Evolutionary conservation across 768 basidiomycete genomes (phyloP).

Genomic region (Aureoboletus auriporus): DNA sequence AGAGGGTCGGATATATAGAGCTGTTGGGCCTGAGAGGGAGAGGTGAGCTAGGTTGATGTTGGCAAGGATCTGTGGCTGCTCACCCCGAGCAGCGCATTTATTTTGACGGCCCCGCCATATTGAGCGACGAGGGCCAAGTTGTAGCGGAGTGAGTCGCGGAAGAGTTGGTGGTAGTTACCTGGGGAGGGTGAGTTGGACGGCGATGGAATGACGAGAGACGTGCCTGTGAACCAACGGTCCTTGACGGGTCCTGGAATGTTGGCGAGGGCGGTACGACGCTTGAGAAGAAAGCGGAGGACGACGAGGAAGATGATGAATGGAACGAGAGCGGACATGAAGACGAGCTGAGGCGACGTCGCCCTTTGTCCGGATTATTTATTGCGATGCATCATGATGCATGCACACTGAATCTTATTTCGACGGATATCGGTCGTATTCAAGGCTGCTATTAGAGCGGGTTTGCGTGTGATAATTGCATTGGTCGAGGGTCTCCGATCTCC

Average conservation of each 20-base stretch:
- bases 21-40: constrained; percentile 17
- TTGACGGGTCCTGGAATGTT: constrained; percentile 27
- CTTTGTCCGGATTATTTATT: no score
- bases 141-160: constrained; percentile 31
- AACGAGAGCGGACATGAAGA: constrained; percentile 2
- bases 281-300: constrained; percentile 16
- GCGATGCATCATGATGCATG: no score
- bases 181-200: not conserved
- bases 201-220: not conserved
- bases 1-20: constrained; percentile 37
- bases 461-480: no score
- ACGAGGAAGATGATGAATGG: constrained; percentile 4
- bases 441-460: no score
- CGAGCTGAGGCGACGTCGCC: not conserved
- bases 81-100: constrained; percentile 35
- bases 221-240: constrained; percentile 36
- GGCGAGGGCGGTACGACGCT: constrained; percentile 15
- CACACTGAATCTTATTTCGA: no score
- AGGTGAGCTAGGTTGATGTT: not conserved
- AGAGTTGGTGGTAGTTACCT: constrained; percentile 33
- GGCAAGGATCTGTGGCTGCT: not conserved
- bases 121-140: constrained; percentile 25
- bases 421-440: no score
- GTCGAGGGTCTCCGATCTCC: no score
- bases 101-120: constrained; percentile 34